phyloP scores from a whole-genome alignment of 1,139 yeast genomes.

The Saccharomyces hybrid region DNA sequence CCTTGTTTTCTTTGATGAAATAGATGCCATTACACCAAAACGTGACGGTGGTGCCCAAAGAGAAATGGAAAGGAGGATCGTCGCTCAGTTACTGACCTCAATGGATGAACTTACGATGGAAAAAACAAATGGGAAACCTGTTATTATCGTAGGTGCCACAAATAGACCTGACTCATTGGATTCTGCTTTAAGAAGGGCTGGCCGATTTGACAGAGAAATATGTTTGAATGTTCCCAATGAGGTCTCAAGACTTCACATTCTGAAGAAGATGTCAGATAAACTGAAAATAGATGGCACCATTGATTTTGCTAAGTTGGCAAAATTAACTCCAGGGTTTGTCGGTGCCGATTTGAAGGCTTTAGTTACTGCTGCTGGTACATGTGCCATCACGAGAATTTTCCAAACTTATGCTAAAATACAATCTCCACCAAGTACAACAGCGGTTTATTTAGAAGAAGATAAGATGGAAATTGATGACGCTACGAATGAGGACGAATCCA shows the following conservation, averaged over 20 bases:
- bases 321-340: conserved; percentile 94
- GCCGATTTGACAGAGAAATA: conserved; percentile 92
- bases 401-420: conserved; percentile 29
- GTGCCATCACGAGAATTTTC: conserved; percentile 88
- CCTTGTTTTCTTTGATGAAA: conserved; percentile 85
- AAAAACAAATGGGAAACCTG: conserved; percentile 88
- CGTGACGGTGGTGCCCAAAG: conserved; percentile 92
- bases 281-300: conserved; percentile 64
- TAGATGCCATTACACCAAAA: conserved; percentile 96
- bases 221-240: conserved; percentile 91
- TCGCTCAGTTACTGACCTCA: conserved; percentile 86
- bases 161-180: conserved; percentile 95
- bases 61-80: conserved; percentile 96
- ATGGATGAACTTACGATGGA: conserved; percentile 88
- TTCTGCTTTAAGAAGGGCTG: conserved; percentile 93
- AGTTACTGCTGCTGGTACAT: conserved; percentile 91
- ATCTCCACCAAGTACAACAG: neutral
- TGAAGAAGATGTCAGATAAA: conserved; percentile 60
- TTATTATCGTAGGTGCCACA: conserved; percentile 93
- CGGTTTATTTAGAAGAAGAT: neutral
- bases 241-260: conserved; percentile 65
- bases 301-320: conserved; percentile 68
- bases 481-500: conserved; percentile 9
- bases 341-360: conserved; percentile 95
- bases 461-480: conserved; percentile 1